phyloP scores from a whole-genome alignment of 768 basidiomycete genomes.

The Leccinum truebloodii region DNA sequence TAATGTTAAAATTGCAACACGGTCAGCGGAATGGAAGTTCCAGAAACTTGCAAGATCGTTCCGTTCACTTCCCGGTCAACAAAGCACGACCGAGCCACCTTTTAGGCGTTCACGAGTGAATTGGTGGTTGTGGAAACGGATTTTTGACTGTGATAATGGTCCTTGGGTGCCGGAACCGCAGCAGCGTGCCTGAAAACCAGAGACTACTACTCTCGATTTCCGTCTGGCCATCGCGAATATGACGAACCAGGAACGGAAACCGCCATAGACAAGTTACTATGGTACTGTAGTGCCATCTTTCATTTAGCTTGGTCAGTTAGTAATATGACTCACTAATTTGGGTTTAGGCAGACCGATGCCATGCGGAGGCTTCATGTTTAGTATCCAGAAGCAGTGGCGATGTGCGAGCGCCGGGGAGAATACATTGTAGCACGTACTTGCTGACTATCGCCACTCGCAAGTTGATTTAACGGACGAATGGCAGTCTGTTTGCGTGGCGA shows the following conservation, averaged over 20 bases:
- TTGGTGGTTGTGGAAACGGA: not conserved
- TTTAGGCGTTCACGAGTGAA: not conserved
- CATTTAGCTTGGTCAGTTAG: too few species aligned
- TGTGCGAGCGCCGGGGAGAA: too few species aligned
- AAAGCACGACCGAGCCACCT: not conserved
- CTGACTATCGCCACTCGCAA: not conserved
- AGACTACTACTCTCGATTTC: too few species aligned
- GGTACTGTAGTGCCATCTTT: too few species aligned
- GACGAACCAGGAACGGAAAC: not conserved
- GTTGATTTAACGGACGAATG: too few species aligned
- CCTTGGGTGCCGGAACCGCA: not conserved
- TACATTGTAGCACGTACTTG: too few species aligned
- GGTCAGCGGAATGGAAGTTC: not conserved
- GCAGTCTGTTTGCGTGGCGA: too few species aligned
- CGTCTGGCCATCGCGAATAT: too few species aligned
- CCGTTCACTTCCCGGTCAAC: not conserved
- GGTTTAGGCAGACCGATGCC: not conserved
- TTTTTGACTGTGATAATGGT: not conserved
- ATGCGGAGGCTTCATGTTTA: not conserved
- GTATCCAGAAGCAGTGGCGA: not conserved
- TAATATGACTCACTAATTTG: not conserved
- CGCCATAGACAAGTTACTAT: too few species aligned
- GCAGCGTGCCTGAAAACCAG: not conserved
- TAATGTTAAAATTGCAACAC: not conserved
- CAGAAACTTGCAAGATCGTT: not conserved